These are phyloP conservation scores for Bertia moriformis DNA, from an alignment of 2,329 filamentous ascomycete genomes.

Conservation along the genomic window DNA sequence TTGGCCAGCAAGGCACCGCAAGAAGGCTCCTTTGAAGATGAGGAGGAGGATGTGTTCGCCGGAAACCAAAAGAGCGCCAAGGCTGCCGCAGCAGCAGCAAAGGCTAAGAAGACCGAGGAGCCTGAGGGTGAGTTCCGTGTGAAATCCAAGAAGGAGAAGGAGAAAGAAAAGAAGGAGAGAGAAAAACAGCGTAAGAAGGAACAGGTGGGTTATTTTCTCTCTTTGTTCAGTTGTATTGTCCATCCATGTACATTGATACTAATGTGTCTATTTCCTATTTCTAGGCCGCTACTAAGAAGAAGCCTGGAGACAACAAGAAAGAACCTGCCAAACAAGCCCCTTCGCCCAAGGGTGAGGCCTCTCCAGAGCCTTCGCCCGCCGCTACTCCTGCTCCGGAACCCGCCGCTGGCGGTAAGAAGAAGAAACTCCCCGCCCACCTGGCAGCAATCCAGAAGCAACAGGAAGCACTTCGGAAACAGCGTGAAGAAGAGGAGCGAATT, in stretches of 20 bases:
- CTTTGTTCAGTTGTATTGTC: too few relatives aligned
- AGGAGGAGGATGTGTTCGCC: constrained; percentile 27
- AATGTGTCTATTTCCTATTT: background rate
- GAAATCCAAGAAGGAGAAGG: constrained; percentile 96
- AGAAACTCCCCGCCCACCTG: constrained; percentile 71
- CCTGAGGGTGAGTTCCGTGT: constrained; percentile 49
- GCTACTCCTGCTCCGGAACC: constrained; percentile 12
- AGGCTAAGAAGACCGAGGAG: too few relatives aligned
- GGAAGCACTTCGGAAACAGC: constrained; percentile 52
- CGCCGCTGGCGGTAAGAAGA: constrained; percentile 49
- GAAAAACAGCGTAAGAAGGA: constrained; percentile 99
- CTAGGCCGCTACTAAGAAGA: constrained; percentile 63
- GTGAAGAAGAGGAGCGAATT: constrained; percentile 47
- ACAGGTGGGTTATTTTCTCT: background rate
- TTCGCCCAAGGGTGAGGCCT: constrained; percentile 21
- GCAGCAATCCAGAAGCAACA: constrained; percentile 68
- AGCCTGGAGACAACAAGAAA: constrained; percentile 41
- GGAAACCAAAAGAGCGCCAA: constrained; percentile 28
- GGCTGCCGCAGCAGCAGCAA: constrained; percentile 10
- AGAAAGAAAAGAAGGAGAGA: constrained; percentile 92
- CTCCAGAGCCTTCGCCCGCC: constrained; percentile 19
- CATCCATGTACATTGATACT: constrained; percentile 6
- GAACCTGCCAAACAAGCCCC: constrained; percentile 36
- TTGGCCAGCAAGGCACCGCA: constrained; percentile 57
- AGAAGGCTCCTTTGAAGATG: constrained; percentile 62